Evolutionary conservation across 768 basidiomycete species (phyloP).

Genomic region (Lactarius tabidus): DNA sequence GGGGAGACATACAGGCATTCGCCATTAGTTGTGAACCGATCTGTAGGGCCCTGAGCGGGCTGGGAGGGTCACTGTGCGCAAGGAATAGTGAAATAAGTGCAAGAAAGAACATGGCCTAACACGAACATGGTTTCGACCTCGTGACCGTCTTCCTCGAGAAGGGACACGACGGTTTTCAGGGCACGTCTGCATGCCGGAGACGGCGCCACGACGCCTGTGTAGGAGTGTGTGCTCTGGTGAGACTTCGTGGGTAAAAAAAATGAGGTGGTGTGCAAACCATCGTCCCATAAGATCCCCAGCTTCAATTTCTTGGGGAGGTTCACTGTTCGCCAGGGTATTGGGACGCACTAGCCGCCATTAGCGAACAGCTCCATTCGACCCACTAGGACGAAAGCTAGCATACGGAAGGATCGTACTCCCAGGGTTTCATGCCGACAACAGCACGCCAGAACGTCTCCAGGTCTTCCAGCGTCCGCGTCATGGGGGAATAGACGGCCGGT

Average conservation of each 20-base stretch:
- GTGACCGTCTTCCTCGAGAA: slow-evolving; percentile 45
- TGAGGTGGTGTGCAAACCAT: slow-evolving; percentile 40
- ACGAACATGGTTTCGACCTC: slow-evolving; percentile 49
- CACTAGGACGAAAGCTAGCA: slow-evolving; percentile 13
- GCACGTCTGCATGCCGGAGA: slow-evolving; percentile 61
- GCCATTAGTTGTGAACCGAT: slow-evolving; percentile 52
- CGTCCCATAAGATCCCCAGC: slow-evolving; percentile 40
- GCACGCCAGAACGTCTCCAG: slow-evolving; percentile 63
- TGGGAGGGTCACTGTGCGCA: slow-evolving; percentile 38
- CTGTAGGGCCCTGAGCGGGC: slow-evolving; percentile 48
- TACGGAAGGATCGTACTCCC: slow-evolving; percentile 58
- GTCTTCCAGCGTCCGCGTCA: slow-evolving; percentile 59
- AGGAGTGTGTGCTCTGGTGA: neutral
- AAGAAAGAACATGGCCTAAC: neutral
- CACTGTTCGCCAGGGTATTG: slow-evolving; percentile 36
- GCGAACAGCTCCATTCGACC: neutral
- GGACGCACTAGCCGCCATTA: slow-evolving; percentile 28
- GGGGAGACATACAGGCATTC: slow-evolving; percentile 41
- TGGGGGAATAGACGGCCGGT: slow-evolving; percentile 51
- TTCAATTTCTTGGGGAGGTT: slow-evolving; percentile 18
- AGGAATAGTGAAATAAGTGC: neutral
- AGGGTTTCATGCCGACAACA: slow-evolving; percentile 56
- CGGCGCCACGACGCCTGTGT: slow-evolving; percentile 49
- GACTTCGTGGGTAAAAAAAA: neutral
- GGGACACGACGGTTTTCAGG: slow-evolving; percentile 43